phyloP scores from a whole-genome alignment of 805 yeast genomes.

The baker's yeast (Saccharomyces cerevisiae) region DNA sequence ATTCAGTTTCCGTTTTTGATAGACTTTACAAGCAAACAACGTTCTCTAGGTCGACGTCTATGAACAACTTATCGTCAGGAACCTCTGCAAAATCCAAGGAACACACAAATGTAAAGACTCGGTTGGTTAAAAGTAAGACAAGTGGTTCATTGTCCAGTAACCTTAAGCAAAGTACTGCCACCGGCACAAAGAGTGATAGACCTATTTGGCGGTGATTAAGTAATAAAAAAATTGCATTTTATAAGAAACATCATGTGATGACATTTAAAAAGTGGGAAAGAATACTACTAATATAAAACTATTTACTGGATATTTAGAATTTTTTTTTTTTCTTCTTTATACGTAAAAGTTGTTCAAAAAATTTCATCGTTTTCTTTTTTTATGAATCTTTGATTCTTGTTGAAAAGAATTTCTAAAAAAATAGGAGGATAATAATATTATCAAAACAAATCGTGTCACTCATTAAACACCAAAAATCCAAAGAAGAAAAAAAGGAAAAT shows the following conservation, averaged over 20 bases:
- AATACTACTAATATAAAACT: background rate
- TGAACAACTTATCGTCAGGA: slow-evolving; percentile 7
- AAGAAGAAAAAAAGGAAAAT: background rate
- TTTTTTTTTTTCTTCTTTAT: background rate
- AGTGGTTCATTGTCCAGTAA: slow-evolving; percentile 7
- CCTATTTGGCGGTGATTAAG: slow-evolving; percentile 12
- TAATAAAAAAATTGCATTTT: background rate
- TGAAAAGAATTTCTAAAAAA: background rate
- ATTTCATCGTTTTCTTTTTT: background rate
- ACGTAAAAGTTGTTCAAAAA: slow-evolving; percentile 1
- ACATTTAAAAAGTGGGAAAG: background rate
- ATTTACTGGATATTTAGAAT: background rate
- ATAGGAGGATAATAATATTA: slow-evolving; percentile 1
- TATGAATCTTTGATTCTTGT: background rate
- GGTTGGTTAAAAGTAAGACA: slow-evolving; percentile 12
- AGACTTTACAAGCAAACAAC: slow-evolving; percentile 19
- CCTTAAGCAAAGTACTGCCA: background rate
- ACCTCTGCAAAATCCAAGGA: background rate
- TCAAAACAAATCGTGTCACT: background rate
- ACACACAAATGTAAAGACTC: slow-evolving; percentile 1
- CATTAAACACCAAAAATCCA: background rate
- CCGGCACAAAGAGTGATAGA: background rate
- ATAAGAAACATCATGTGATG: background rate
- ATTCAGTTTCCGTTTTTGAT: slow-evolving; percentile 19
- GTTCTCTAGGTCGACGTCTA: slow-evolving; percentile 18